Evolutionary conservation across 2,329 filamentous ascomycete species (phyloP), one percentile per base, ranked within the genome.

Genomic region (Cytospora piceae): DNA sequence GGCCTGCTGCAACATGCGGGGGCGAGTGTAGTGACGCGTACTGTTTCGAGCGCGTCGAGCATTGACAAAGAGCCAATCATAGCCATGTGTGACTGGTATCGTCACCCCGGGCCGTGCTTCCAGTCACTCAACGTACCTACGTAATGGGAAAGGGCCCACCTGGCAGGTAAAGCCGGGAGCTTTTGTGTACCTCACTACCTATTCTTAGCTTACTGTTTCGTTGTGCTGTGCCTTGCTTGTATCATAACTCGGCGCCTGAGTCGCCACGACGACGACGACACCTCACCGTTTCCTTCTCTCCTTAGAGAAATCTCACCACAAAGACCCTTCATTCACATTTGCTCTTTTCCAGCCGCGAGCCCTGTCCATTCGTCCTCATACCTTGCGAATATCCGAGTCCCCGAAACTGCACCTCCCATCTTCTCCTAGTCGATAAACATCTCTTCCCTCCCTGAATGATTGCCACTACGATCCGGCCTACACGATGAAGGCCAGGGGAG

Each of bases 401-500:
- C 63, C 52, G 32, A 34, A 34, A 34, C 32, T 34, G 8, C n/a
- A 24, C 32, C 39, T 34, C 63, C 34, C 42, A 8, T 24, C 31
- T 24, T 49, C 14, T 32, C 29, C 42, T 34, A 24, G 24, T n/a
- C 31, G 22, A 60, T 27, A 34, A 11, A 31, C 39, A 5, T 46
- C 51, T 17, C 51, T 17, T 42, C 46, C 27, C 58, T 61, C 66
- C 75, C 84, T 39, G 83, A 75, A 83, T 82, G 81, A 79, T 74
- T 73, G 70, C 70, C 71, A 72, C 73, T 67, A 68, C 64, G 70
- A 69, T 66, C 69, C 63, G 72, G 67, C 69, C 71, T 74, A 78
- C 78, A 84, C 78, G 77, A 87, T 87, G 85, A 86, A 81, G 82
- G 78, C 79, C 73, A 76, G 78, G 77, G 78, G 77, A 74, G 75